A percentile compares a stretch with the other conserved stretches of the same genome.
Conservation (phyloP, 129 eudicot species). For the Ambrosia artemisiifolia region DNA sequence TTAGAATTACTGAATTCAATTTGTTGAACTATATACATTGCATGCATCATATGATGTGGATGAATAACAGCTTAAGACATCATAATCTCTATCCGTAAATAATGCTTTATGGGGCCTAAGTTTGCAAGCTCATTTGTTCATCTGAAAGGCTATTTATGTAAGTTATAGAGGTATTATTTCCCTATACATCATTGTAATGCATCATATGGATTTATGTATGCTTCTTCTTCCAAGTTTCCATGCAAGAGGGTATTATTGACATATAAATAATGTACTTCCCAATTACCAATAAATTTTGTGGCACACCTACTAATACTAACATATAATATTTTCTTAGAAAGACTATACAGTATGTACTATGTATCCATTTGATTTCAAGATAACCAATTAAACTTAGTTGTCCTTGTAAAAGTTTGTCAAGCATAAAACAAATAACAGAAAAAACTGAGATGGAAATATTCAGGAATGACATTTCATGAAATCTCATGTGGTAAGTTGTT, state of each 20-base stretch:
- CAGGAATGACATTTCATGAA: background rate
- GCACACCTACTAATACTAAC: background rate
- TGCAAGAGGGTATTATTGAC: background rate
- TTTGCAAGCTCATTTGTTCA: too few species aligned
- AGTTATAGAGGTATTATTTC: background rate
- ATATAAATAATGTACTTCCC: background rate
- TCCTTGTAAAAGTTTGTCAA: background rate
- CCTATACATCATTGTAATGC: background rate
- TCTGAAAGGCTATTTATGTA: too few species aligned
- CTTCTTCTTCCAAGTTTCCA: background rate
- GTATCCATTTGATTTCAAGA: background rate
- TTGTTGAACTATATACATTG: background rate
- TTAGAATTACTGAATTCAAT: background rate
- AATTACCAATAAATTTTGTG: background rate
- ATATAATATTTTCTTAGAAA: background rate
- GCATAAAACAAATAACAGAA: background rate
- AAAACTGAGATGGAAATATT: background rate
- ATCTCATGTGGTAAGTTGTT: background rate
- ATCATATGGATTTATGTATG: background rate
- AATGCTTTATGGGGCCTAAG: background rate
- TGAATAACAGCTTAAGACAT: background rate
- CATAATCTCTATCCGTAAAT: background rate
- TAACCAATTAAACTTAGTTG: background rate
- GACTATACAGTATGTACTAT: background rate
- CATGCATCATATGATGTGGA: background rate